These are phyloP conservation scores for Peltaster fructicola DNA, from an alignment of 2,329 filamentous ascomycete genomes.

Conservation along the genomic window DNA sequence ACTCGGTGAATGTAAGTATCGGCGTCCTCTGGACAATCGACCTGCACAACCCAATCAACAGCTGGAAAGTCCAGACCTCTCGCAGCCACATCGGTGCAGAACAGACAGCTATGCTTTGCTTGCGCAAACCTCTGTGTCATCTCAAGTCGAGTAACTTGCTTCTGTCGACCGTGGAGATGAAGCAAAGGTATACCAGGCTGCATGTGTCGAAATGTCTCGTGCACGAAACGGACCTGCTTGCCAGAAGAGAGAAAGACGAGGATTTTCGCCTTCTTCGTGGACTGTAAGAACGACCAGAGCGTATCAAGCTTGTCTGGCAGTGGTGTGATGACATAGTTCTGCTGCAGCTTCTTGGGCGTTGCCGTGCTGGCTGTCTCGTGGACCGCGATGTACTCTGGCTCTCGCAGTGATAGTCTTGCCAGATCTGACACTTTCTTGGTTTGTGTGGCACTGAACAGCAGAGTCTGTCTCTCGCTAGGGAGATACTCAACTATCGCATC, in stretches of 20 bases:
- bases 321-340: slow-evolving; percentile 78
- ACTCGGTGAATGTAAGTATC: slow-evolving; percentile 97
- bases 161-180: slow-evolving; percentile 86
- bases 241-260: slow-evolving; percentile 89
- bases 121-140: slow-evolving; percentile 70
- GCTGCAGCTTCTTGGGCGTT: slow-evolving; percentile 69
- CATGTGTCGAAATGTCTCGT: slow-evolving; percentile 80
- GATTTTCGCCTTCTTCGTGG: slow-evolving; percentile 84
- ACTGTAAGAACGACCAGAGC: slow-evolving; percentile 78
- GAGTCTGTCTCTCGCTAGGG: slow-evolving; percentile 67
- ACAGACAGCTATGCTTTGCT: slow-evolving; percentile 70
- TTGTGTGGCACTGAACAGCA: slow-evolving; percentile 92
- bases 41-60: slow-evolving; percentile 97
- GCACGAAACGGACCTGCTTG: slow-evolving; percentile 92
- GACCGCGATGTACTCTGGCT: slow-evolving; percentile 89
- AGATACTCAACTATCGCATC: slow-evolving; percentile 89
- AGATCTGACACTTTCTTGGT: slow-evolving; percentile 88
- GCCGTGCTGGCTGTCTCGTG: slow-evolving; percentile 66
- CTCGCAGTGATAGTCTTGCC: slow-evolving; percentile 67
- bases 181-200: slow-evolving; percentile 87
- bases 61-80: slow-evolving; percentile 89
- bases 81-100: slow-evolving; percentile 89
- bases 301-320: slow-evolving; percentile 81
- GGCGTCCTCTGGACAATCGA: slow-evolving; percentile 90
- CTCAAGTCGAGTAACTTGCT: slow-evolving; percentile 72